Conservation (phyloP, 2,329 filamentous ascomycete genomes). For the Lasiodiplodia sp. region DNA sequence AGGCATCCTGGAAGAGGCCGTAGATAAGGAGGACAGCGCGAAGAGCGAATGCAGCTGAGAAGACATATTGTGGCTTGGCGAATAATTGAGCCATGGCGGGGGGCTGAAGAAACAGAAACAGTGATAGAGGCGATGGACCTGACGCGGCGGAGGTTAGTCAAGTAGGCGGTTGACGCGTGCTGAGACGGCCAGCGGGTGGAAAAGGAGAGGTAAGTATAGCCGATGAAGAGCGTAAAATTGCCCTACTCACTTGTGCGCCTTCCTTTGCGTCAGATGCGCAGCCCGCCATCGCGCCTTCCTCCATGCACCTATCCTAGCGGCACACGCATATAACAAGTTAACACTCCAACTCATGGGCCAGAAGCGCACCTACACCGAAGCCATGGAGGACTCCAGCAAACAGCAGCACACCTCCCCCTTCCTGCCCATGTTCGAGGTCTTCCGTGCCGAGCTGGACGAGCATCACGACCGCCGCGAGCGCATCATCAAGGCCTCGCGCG, state of each 20-base stretch:
- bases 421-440: slow-evolving; percentile 79
- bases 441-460: slow-evolving; percentile 88
- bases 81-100: slow-evolving; percentile 41
- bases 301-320: neutral
- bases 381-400: slow-evolving; percentile 42
- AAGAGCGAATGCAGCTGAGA: slow-evolving; percentile 63
- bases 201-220: slow-evolving; percentile 16
- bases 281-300: neutral
- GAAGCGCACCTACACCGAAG: slow-evolving; percentile 47
- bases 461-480: slow-evolving; percentile 92
- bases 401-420: slow-evolving; percentile 52
- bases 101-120: neutral
- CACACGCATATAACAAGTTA: neutral
- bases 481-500: slow-evolving; percentile 87
- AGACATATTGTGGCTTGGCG: slow-evolving; percentile 45
- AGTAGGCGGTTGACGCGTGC: neutral
- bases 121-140: neutral
- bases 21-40: slow-evolving; percentile 81
- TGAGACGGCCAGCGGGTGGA: neutral
- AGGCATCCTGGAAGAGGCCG: slow-evolving; percentile 88
- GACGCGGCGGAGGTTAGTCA: slow-evolving; percentile 8
- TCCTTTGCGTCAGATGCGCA: slow-evolving; percentile 5
- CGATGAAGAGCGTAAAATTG: slow-evolving; percentile 19
- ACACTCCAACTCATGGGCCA: slow-evolving; percentile 36
- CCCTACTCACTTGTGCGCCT: slow-evolving; percentile 3